A percentile compares a stretch with the other conserved stretches of the same genome.
Conservation (phyloP, 441 rosid species). For the Populus hybrid region DNA sequence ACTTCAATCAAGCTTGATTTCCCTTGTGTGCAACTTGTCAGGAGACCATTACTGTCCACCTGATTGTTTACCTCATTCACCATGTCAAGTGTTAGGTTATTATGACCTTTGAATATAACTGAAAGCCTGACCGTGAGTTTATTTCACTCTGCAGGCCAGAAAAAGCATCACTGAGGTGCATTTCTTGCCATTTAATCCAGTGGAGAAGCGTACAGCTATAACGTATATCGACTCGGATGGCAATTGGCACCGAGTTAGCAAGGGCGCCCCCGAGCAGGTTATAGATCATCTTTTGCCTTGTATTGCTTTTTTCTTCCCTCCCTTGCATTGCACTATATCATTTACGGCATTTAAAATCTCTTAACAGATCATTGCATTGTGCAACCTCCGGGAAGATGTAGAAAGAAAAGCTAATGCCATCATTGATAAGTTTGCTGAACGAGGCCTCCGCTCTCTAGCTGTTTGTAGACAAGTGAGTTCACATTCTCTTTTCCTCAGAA, state of each 20-base stretch:
- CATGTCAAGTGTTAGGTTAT: background rate
- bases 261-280: conserved; percentile 97
- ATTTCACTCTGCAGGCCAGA: conserved; percentile 49
- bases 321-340: background rate
- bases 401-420: conserved; percentile 57
- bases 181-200: conserved; percentile 92
- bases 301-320: background rate
- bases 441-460: conserved; percentile 85
- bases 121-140: background rate
- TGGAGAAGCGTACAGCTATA: conserved; percentile 94
- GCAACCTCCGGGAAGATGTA: conserved; percentile 56
- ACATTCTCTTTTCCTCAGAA: background rate
- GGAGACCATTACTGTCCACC: background rate
- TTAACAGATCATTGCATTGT: conserved; percentile 66
- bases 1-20: background rate
- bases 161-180: conserved; percentile 84
- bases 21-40: background rate
- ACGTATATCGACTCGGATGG: conserved; percentile 71
- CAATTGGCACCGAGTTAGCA: conserved; percentile 76
- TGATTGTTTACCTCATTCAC: background rate
- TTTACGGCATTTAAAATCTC: background rate
- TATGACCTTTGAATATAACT: background rate
- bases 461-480: conserved; percentile 62
- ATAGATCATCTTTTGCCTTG: conserved; percentile 6
- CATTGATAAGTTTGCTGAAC: conserved; percentile 70